Base-by-base conservation (phyloP, 805 yeast genomes). In the Limtongia smithiae region DNA sequence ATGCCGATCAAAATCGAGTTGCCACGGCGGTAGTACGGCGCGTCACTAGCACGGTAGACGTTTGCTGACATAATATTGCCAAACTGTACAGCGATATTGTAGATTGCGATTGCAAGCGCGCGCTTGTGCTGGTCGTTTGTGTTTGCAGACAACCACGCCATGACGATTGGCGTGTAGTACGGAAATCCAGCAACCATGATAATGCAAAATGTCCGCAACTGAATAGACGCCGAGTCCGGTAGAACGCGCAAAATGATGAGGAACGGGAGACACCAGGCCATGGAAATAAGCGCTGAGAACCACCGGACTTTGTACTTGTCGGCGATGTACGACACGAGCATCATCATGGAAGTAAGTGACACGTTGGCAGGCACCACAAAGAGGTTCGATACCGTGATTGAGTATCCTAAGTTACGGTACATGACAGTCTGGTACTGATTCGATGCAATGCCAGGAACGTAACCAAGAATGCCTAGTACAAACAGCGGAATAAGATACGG, bases 21-120 rank as follows among this genome's bases (percentile, higher is more conserved):
- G 37, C 89, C 90, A 22, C 73, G 72, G 60, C 83, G 82, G 32
- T 72, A 83, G 31, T 72, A 48, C 1, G 89, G 90, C 33, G 70
- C 71, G 61, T 83, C 90, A 37, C 71, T 73, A 1, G 64, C 63
- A 43, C 81, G 66, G 64, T 82, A 83, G 6, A 83, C 72, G 60
- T 82, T 78, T 11, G 80, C 69, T 2, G 79, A 69, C 4, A 76
- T 68, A 43, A 83, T 78, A 27, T 69, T 64, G 1, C 81, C 85
- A 1, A 78, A 69, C 60, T 83, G 89, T 0, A 79, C 80, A 60
- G 72, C 74, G 71, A 82, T 80, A 60, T 82, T 83, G 62, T 77
- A 81, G 35, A 83, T 52, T 0, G 88, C 80, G 0, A 85, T 77
- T 15, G 82, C 73, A 5, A 83, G 80, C 0, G 87, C 77, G 58